phyloP scores from a whole-genome alignment of 1,139 yeast genomes.

The Blastobotrys apis region DNA sequence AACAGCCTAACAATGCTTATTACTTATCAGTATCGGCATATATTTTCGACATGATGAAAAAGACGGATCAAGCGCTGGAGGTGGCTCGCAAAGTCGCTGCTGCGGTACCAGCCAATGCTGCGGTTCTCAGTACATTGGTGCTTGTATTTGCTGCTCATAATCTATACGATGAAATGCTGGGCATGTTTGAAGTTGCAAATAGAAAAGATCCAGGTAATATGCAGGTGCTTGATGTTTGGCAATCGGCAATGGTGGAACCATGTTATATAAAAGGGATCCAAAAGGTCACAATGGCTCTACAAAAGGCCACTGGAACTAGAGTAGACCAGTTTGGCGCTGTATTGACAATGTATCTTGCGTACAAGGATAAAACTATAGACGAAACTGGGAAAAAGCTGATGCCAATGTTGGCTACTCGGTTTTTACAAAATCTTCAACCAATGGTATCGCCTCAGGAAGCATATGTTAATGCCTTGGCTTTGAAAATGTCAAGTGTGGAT shows the following conservation, averaged over 20 bases:
- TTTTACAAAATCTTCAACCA: constrained; percentile 48
- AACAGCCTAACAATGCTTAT: constrained; percentile 53
- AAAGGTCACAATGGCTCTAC: constrained; percentile 35
- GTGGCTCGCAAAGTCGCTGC: constrained; percentile 43
- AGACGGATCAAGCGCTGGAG: constrained; percentile 42
- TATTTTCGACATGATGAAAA: constrained; percentile 43
- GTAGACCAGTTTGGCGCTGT: constrained; percentile 45
- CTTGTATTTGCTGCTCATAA: constrained; percentile 33
- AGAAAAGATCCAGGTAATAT: constrained; percentile 49
- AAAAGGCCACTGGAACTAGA: constrained; percentile 33
- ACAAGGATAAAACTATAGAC: constrained; percentile 25
- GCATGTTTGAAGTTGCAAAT: constrained; percentile 52
- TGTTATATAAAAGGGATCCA: constrained; percentile 34
- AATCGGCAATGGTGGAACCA: constrained; percentile 31
- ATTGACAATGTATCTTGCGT: constrained; percentile 35
- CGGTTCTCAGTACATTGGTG: constrained; percentile 45
- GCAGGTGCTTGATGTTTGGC: constrained; percentile 37
- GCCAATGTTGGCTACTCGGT: constrained; percentile 53
- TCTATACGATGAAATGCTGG: constrained; percentile 38
- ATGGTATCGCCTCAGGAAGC: constrained; percentile 53
- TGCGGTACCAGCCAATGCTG: constrained; percentile 52
- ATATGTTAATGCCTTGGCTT: constrained; percentile 49
- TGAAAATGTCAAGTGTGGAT: constrained; percentile 36
- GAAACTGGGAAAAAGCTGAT: constrained; percentile 45
- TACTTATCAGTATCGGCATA: constrained; percentile 48